A percentile compares a stretch with the other conserved stretches of the same genome.
Evolutionary conservation across 2,329 filamentous ascomycete species (phyloP).

Genomic region (Cladobotryum protrusum): DNA sequence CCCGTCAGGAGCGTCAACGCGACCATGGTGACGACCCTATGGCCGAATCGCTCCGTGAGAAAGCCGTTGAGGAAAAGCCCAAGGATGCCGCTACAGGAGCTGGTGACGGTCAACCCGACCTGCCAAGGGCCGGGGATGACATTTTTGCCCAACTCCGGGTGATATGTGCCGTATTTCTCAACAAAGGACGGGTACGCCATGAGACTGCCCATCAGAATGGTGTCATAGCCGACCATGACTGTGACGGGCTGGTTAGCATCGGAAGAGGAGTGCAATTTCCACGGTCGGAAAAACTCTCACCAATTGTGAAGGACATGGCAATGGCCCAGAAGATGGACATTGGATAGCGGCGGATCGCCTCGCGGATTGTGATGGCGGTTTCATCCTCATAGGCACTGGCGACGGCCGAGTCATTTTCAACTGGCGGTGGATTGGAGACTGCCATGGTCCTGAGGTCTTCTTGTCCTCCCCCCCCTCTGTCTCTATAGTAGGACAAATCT

Average conservation of each 20-base stretch:
- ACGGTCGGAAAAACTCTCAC: not conserved
- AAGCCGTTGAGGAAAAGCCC: constrained; percentile 16
- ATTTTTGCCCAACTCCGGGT: constrained; percentile 13
- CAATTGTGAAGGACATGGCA: constrained; percentile 17
- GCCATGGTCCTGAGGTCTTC: no score
- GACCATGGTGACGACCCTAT: constrained; percentile 46
- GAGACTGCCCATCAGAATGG: constrained; percentile 25
- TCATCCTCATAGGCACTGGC: constrained; percentile 17
- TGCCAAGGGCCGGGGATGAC: constrained; percentile 41
- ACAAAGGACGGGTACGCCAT: constrained; percentile 29
- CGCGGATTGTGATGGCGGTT: constrained; percentile 17
- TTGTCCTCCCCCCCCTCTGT: no score
- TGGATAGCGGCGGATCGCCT: constrained; percentile 19
- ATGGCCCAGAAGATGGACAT: constrained; percentile 28
- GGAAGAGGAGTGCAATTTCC: not conserved
- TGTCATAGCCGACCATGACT: constrained; percentile 33
- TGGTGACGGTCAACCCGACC: constrained; percentile 36
- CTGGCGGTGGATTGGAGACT: not conserved
- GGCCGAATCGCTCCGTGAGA: constrained; percentile 15
- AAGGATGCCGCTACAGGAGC: constrained; percentile 34
- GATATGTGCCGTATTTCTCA: constrained; percentile 18
- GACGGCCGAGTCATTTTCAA: constrained; percentile 9
- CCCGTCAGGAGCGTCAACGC: constrained; percentile 33
- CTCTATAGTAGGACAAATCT: no score
- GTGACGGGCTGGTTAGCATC: constrained; percentile 12